Evolutionary conservation across 495 filamentous ascomycete species (phyloP).

Genomic region (Neurospora terricola): DNA sequence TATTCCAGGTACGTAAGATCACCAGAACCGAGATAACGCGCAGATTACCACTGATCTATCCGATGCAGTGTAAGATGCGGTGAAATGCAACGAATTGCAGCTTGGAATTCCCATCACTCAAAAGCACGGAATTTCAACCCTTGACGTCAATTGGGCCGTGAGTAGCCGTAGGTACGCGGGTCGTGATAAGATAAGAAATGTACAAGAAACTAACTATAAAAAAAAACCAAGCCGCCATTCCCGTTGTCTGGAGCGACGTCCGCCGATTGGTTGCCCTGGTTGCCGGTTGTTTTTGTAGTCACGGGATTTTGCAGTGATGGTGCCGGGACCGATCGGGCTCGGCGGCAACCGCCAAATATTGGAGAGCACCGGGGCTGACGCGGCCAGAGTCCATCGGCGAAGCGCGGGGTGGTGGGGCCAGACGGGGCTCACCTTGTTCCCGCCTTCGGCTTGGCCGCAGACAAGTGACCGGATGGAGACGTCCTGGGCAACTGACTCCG

Average conservation of each 20-base stretch:
- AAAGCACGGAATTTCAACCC: conserved; percentile 4
- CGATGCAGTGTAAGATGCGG: not conserved
- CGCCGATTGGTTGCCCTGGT: not conserved
- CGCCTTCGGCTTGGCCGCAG: not conserved
- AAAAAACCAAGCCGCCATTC: not conserved
- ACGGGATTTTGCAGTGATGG: not conserved
- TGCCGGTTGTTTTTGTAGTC: not conserved
- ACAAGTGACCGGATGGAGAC: not conserved
- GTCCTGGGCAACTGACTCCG: not conserved
- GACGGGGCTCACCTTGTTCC: not conserved
- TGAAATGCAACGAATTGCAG: not conserved
- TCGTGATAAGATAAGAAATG: not conserved
- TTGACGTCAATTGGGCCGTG: conserved; percentile 15
- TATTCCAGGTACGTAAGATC: not conserved
- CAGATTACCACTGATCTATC: conserved; percentile 1
- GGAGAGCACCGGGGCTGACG: not conserved
- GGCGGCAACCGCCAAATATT: not conserved
- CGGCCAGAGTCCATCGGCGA: not conserved
- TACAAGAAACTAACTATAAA: not conserved
- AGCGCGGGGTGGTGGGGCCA: not conserved
- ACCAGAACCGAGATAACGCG: conserved; percentile 5
- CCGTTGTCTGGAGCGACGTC: not conserved
- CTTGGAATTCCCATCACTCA: not conserved
- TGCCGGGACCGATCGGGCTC: not conserved
- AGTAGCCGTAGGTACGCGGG: conserved; percentile 19